Conservation (phyloP, 352 stramenopile species). For the Pythium oligandrum region DNA sequence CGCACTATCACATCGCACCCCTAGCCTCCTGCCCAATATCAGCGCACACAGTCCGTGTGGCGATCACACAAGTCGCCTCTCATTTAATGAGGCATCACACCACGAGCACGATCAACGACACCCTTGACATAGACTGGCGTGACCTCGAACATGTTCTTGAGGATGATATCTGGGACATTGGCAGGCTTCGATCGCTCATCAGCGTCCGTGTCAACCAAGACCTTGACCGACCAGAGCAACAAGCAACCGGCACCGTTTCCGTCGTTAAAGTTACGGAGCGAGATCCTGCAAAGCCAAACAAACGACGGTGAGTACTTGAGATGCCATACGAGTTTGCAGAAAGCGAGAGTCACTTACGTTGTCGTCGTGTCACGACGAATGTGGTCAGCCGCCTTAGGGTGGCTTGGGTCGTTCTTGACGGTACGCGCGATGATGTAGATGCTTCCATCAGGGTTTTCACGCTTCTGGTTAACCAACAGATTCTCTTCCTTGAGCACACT, state of each 20-base stretch:
- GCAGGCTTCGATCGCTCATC: slow-evolving; percentile 68
- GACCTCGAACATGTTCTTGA: slow-evolving; percentile 88
- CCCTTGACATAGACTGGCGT: slow-evolving; percentile 81
- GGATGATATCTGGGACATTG: slow-evolving; percentile 84
- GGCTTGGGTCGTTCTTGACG: slow-evolving; percentile 66
- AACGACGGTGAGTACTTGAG: background rate
- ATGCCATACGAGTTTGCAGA: too few relatives aligned
- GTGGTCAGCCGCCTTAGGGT: slow-evolving; percentile 54
- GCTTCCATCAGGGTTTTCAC: slow-evolving; percentile 68
- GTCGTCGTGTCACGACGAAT: slow-evolving; percentile 76
- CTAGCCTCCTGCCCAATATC: too few relatives aligned
- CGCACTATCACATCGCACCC: too few relatives aligned
- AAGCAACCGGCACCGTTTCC: slow-evolving; percentile 60
- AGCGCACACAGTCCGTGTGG: too few relatives aligned
- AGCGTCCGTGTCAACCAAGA: slow-evolving; percentile 68
- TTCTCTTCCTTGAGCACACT: slow-evolving; percentile 84
- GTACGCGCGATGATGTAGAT: slow-evolving; percentile 61
- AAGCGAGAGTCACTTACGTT: slow-evolving; percentile 38
- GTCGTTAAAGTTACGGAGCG: slow-evolving; percentile 77
- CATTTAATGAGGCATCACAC: slow-evolving; percentile 10
- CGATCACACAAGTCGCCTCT: too few relatives aligned
- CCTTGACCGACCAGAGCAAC: slow-evolving; percentile 81
- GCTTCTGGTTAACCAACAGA: slow-evolving; percentile 71
- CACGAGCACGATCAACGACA: slow-evolving; percentile 67
- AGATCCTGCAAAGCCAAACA: slow-evolving; percentile 37